A percentile compares a stretch with the other conserved stretches of the same genome.
Conservation (phyloP, 2,329 filamentous ascomycete species). For the Fusarium siculi region DNA sequence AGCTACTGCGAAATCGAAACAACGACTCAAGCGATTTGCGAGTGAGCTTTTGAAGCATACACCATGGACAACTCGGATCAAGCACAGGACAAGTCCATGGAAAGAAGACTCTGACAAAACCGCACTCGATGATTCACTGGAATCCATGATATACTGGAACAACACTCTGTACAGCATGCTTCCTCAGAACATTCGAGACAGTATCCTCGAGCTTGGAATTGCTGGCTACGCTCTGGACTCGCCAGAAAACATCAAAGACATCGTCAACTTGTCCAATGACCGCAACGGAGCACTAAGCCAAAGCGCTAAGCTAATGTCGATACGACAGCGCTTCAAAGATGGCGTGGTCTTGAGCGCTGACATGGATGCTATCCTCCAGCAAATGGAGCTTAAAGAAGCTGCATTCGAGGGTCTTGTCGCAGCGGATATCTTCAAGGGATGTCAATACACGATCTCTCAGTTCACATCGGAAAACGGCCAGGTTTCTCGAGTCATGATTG, state of each 20-base stretch:
- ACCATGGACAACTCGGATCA: neutral
- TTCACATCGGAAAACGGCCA: neutral
- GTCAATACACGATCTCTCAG: neutral
- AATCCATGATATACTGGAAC: neutral
- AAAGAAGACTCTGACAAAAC: neutral
- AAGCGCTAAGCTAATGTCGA: neutral
- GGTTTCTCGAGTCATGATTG: neutral
- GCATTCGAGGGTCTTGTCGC: neutral
- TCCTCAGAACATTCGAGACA: neutral
- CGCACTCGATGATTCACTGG: neutral
- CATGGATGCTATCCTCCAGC: neutral
- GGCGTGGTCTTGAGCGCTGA: fast-evolving
- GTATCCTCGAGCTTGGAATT: neutral
- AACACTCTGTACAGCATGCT: neutral
- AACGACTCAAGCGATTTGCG: neutral
- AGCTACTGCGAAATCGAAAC: neutral
- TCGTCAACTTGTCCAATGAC: neutral
- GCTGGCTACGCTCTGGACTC: neutral
- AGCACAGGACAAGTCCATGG: neutral
- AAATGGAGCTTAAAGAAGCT: neutral
- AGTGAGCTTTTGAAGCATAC: neutral
- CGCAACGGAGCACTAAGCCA: neutral
- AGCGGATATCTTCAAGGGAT: neutral
- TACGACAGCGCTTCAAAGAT: neutral
- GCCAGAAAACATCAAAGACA: neutral